phyloP scores from a whole-genome alignment of 257 asterid genomes.

The Forsythia suspensa region DNA sequence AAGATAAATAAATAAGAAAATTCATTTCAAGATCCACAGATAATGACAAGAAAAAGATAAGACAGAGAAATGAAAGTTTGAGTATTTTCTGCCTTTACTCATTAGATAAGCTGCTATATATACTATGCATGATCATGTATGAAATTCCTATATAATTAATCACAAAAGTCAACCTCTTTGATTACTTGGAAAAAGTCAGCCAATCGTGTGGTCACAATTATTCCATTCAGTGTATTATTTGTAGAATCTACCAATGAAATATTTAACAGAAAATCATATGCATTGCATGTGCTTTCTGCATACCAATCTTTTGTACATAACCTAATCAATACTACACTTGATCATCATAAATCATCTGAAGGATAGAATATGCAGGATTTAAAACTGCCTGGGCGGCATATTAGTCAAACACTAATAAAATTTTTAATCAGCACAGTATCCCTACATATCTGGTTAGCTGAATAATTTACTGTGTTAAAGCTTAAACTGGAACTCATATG shows the following conservation, averaged over 20 bases:
- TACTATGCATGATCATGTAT: constrained; percentile 23
- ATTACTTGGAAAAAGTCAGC: constrained; percentile 15
- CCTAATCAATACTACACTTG: constrained; percentile 15
- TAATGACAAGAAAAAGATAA: constrained; percentile 18
- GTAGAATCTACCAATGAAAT: not conserved
- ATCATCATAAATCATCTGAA: constrained; percentile 36
- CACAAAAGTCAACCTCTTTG: constrained; percentile 21
- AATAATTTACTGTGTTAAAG: constrained; percentile 25
- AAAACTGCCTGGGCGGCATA: constrained; percentile 33
- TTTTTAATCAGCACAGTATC: constrained; percentile 44
- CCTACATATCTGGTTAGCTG: constrained; percentile 68
- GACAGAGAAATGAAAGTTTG: not conserved
- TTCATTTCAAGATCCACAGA: constrained; percentile 39
- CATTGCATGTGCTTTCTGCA: constrained; percentile 46
- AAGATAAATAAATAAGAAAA: constrained; percentile 21
- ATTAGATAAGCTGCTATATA: constrained; percentile 17
- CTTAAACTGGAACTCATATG: constrained; percentile 31
- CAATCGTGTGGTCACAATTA: not conserved
- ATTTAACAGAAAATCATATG: constrained; percentile 29
- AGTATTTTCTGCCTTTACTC: not conserved
- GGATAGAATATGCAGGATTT: constrained; percentile 12
- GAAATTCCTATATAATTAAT: constrained; percentile 18
- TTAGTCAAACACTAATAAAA: constrained; percentile 35
- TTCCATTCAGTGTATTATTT: not conserved
- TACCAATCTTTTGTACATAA: constrained; percentile 11